Base-by-base conservation (phyloP, 805 yeast species). In the Wickerhamiella sorbophila region DNA sequence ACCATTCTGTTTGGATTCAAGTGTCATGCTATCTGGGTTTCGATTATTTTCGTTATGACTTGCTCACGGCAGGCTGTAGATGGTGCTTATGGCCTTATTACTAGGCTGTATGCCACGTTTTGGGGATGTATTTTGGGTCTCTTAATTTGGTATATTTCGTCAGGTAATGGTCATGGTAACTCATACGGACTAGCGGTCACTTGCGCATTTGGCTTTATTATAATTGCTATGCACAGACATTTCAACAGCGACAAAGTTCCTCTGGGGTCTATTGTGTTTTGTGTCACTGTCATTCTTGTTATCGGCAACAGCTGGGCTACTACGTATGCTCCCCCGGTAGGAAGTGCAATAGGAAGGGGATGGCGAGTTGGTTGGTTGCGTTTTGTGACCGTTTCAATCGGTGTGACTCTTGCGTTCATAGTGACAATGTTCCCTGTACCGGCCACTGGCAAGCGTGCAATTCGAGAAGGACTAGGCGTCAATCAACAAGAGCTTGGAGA, bases 91-190 rank as follows among this genome's bases (percentile, higher is more conserved):
- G 55, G 56, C 1, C 46, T 57, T 17, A 31, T 53, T 1, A 39
- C 51, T 15, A 52, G 59, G 20, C 37, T 59, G 9, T 36, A 50
- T 14, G 56, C 48, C 42, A 54, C 61, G 2, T 52, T 60, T 27
- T 31, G 52, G 27, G 63, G 62, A 2, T 49, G 59, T 24, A 40
- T 58, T 5, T 39, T 55, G 3, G 64, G 60, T 1, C 48, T 61
- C 55, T 55, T 56, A 3, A 54, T 48, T 4, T 61, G 64, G 64
- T 61, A 61, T 40, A 59, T 61, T 15, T 49, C 55, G 2, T 43
- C 59, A 2, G 63, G 63, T 2, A 41, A 43, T 14, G 64, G 65
- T 10, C 17, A 40, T 1, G 64, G 65, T 1, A 60, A 58, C 36
- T 52, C 53, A 0, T 58, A 46, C 33, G 64, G 65, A 1, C 56